Evolutionary conservation across 1,139 yeast genomes (phyloP), one percentile per base, ranked within the genome.

Genomic region (Debaryomyces coudertii): DNA sequence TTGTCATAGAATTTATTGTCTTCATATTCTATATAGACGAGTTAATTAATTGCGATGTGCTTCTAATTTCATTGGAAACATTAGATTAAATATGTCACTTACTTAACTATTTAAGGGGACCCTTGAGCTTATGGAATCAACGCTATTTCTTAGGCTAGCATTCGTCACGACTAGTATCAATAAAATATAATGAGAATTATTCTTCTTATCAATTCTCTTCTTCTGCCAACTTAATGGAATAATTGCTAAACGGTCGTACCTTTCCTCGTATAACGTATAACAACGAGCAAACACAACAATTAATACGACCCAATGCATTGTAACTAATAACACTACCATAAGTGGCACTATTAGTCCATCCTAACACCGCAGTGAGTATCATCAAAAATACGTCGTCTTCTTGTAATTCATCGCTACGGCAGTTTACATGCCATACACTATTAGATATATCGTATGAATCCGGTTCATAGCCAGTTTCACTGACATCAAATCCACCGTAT

Each of bases 171-270:
- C 11, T 8, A 28, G 36, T 14, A 44, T 50, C 7, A 56, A 45
- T 12, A 53, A 39, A 12, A 43, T 47, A 47, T 47, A 42, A 34
- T 41, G 53, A 42, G 44, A 42, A 34, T 43, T 31, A 7, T 29
- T 43, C 54, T 83, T 71, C 57, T 83, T 83, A 20, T 63, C 61
- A 27, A 83, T 79, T 44, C 79, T 68, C 48, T 66, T 72, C 47
- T 69, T 62, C 60, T 85, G 90, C 78, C 80, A 79, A 42, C 58
- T 65, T 18, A 80, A 52, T 4, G 90, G 90, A 4, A 84, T 40
- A 7, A 70, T 57, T 2, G 74, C 73, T 37, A 68, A 60, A n/a
- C 53, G 48, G 1, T 73, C 75, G 39, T 61, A 52, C 40, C 55
- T 58, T 42, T 70, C 76, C 42, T 70, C 74, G 49, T 56, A 60